phyloP scores from a whole-genome alignment of 305 asterid species.

The Solanum chacoense region DNA sequence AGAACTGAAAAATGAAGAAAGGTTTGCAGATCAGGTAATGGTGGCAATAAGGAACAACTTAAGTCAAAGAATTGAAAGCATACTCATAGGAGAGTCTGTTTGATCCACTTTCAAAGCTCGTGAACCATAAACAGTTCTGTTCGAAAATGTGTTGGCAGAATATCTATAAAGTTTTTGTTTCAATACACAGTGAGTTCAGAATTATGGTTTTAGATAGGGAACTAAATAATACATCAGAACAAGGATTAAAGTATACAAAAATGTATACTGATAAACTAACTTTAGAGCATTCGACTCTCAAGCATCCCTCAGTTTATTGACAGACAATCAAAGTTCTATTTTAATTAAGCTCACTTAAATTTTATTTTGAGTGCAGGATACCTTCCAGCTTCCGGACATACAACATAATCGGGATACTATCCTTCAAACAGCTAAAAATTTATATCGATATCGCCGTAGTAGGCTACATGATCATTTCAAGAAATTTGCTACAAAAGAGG shows the following conservation, averaged over 20 bases:
- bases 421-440: not conserved
- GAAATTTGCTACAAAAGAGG: not conserved
- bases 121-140: not conserved
- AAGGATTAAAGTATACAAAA: not conserved
- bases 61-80: slow-evolving; percentile 59
- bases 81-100: slow-evolving; percentile 44
- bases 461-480: not conserved
- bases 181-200: not conserved
- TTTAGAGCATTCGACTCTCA: not conserved
- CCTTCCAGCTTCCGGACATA: not conserved
- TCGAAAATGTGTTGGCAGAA: not conserved
- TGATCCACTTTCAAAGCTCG: slow-evolving; percentile 32
- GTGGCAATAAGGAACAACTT: slow-evolving; percentile 31
- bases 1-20: slow-evolving; percentile 17
- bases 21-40: slow-evolving; percentile 6
- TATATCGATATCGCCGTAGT: not conserved
- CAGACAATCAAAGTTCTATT: not conserved
- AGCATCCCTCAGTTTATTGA: not conserved
- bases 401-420: not conserved
- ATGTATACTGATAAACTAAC: not conserved
- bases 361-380: not conserved
- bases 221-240: not conserved
- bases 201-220: not conserved
- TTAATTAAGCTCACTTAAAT: not conserved
- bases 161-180: not conserved